A percentile compares a stretch with the other conserved stretches of the same genome.
These are phyloP conservation scores for Pochonia chlamydosporia DNA, from an alignment of 2,329 filamentous ascomycete genomes.

Conservation along the genomic window DNA sequence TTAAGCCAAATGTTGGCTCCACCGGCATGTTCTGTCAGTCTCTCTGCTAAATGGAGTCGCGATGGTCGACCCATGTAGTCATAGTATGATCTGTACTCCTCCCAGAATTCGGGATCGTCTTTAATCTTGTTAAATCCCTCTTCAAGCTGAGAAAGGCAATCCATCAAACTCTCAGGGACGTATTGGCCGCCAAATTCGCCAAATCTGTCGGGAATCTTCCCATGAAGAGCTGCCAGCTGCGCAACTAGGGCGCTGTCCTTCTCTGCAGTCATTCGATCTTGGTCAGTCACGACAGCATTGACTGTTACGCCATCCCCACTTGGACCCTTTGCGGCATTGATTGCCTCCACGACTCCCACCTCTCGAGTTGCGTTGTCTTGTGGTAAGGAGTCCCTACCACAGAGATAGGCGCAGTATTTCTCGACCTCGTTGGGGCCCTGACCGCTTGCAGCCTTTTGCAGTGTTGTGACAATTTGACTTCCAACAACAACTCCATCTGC, in stretches of 20 bases:
- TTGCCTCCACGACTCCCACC: conserved; percentile 63
- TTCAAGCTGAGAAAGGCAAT: conserved; percentile 87
- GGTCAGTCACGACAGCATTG: conserved; percentile 58
- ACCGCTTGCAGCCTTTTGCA: conserved; percentile 37
- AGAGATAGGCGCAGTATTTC: conserved; percentile 74
- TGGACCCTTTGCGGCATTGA: conserved; percentile 45
- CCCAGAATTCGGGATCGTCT: conserved; percentile 90
- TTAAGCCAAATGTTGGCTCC: conserved; percentile 98
- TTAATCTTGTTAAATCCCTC: conserved; percentile 82
- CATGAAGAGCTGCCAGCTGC: conserved; percentile 77
- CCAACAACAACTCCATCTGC: conserved; percentile 96
- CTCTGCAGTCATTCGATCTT: conserved; percentile 56
- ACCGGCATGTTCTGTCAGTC: conserved; percentile 80
- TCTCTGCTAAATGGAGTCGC: conserved; percentile 81
- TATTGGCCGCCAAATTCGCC: conserved; percentile 97
- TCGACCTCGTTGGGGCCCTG: conserved; percentile 62
- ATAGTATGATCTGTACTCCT: conserved; percentile 93
- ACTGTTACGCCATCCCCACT: conserved; percentile 40
- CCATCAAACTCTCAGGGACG: conserved; percentile 96
- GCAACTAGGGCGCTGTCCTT: conserved; percentile 62
- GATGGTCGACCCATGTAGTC: conserved; percentile 95
- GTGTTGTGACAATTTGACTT: conserved; percentile 83
- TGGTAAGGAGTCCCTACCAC: conserved; percentile 36
- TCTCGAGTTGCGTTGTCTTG: conserved; percentile 49
- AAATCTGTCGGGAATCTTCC: conserved; percentile 76